Conservation (phyloP, 441 rosid species). For the Manihot esculenta region DNA sequence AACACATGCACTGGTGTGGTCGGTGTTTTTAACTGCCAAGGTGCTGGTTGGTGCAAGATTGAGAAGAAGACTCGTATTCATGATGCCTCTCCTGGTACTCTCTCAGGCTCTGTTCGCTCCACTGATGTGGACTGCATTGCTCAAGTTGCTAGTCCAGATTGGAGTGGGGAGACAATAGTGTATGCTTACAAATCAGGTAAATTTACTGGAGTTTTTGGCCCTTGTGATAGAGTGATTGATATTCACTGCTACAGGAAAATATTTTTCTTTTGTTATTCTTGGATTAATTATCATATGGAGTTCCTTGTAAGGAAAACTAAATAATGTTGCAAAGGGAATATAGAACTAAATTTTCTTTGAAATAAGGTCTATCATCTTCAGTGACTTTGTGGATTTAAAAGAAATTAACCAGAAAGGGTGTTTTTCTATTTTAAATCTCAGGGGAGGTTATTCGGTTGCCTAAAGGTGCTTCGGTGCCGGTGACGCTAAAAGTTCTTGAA, state of each 20-base stretch:
- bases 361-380: neutral
- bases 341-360: neutral
- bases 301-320: neutral
- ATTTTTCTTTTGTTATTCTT: too few relatives aligned
- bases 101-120: conserved; percentile 55
- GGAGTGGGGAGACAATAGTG: conserved; percentile 72
- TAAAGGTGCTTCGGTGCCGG: conserved; percentile 67
- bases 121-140: conserved; percentile 65
- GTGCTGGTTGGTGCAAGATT: conserved; percentile 95
- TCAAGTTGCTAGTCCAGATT: conserved; percentile 66
- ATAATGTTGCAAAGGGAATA: neutral
- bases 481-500: conserved; percentile 76
- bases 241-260: neutral
- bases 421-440: conserved; percentile 25
- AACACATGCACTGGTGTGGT: conserved; percentile 80
- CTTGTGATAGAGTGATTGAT: too few relatives aligned
- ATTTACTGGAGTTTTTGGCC: neutral
- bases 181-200: conserved; percentile 73
- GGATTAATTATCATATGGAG: neutral
- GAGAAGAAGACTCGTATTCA: conserved; percentile 79
- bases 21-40: conserved; percentile 96
- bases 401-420: neutral
- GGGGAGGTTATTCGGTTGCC: conserved; percentile 74
- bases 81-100: conserved; percentile 80
- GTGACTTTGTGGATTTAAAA: neutral